These are phyloP conservation scores for Diaporthe humulicola DNA, from an alignment of 2,329 filamentous ascomycete species.

Conservation along the genomic window DNA sequence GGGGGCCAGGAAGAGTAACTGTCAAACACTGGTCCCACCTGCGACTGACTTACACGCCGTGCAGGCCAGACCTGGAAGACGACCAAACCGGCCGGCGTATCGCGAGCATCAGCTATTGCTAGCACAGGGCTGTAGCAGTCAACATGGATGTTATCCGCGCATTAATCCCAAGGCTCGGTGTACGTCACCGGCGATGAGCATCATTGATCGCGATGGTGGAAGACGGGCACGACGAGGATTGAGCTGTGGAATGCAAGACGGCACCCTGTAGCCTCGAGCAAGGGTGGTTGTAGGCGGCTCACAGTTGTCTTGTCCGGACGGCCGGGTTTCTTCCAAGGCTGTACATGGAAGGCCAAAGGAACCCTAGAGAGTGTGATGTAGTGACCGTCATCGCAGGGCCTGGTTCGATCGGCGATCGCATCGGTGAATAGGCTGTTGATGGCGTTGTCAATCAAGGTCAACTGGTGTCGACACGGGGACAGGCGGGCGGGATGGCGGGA, in stretches of 20 bases:
- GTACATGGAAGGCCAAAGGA: neutral
- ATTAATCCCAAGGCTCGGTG: neutral
- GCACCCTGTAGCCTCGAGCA: constrained; percentile 13
- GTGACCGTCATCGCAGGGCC: constrained; percentile 8
- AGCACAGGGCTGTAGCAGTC: neutral
- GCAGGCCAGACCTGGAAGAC: neutral
- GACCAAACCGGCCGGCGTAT: neutral
- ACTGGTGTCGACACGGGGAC: constrained; percentile 7
- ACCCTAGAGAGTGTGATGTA: constrained; percentile 30
- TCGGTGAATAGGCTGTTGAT: constrained; percentile 15
- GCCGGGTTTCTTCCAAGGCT: neutral
- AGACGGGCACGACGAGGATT: neutral
- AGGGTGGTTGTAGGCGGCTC: constrained; percentile 21
- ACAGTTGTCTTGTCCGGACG: constrained; percentile 1
- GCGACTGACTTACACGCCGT: constrained; percentile 20
- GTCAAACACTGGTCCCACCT: constrained; percentile 16
- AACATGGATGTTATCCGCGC: neutral
- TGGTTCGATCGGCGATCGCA: constrained; percentile 21
- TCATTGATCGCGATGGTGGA: neutral
- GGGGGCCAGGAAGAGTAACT: constrained; percentile 13
- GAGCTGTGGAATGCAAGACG: neutral
- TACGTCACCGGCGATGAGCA: constrained; percentile 13
- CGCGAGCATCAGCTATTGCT: neutral
- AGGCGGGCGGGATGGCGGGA: too few relatives aligned
- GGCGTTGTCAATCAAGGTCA: neutral